Evolutionary conservation across 2,329 filamentous ascomycete species (phyloP).

Genomic region (Lachnellula arida): DNA sequence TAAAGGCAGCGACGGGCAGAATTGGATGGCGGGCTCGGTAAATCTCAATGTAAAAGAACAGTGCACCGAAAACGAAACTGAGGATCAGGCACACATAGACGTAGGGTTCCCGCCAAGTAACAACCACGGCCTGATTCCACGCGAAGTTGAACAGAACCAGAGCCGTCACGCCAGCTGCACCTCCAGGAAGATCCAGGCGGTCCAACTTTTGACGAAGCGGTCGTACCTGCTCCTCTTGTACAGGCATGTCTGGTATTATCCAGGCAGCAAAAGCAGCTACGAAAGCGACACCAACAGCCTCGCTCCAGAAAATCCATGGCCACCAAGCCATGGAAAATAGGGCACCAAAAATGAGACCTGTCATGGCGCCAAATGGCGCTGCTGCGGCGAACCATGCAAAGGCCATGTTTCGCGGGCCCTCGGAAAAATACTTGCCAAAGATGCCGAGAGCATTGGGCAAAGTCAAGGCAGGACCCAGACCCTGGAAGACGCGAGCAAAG

Average conservation of each 20-base stretch:
- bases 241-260: not conserved
- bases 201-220: not conserved
- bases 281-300: constrained; percentile 16
- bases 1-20: constrained; percentile 50
- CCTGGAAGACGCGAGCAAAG: constrained; percentile 48
- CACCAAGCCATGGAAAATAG: constrained; percentile 39
- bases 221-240: not conserved
- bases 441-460: constrained; percentile 62
- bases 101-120: constrained; percentile 18
- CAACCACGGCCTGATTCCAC: constrained; percentile 56
- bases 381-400: constrained; percentile 45
- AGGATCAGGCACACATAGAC: constrained; percentile 29
- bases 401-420: constrained; percentile 54
- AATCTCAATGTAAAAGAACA: constrained; percentile 50
- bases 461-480: constrained; percentile 57
- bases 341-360: not conserved
- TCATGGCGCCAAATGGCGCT: not conserved
- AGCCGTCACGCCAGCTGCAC: constrained; percentile 43
- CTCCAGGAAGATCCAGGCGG: constrained; percentile 30
- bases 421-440: constrained; percentile 52
- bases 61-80: constrained; percentile 46
- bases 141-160: constrained; percentile 62
- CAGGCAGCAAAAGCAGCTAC: constrained; percentile 18
- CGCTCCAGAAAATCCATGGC: constrained; percentile 48
- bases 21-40: constrained; percentile 46